Conservation (phyloP, 1,284 basidiomycete genomes). For the Cutaneotrichosporon sp. region DNA sequence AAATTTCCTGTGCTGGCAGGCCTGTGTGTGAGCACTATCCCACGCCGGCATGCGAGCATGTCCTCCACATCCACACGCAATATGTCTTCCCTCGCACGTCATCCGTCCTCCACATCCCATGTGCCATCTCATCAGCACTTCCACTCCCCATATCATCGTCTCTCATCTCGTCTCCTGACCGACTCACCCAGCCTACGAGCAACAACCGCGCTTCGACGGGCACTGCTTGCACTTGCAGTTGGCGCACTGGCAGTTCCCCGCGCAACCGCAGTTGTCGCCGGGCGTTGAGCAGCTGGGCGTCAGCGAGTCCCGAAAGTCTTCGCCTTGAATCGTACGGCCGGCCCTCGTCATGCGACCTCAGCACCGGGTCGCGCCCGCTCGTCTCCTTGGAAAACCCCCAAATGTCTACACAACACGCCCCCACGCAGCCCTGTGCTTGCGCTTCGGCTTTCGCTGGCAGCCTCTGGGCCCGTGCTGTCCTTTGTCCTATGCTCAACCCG, state of each 20-base stretch:
- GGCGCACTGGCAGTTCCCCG: not conserved
- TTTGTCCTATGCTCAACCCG: not conserved
- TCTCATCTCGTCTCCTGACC: not conserved
- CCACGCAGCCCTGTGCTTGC: not conserved
- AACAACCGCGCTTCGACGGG: not conserved
- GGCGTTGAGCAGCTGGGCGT: not conserved
- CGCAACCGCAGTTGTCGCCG: not conserved
- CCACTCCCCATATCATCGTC: not conserved
- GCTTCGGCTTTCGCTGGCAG: no score
- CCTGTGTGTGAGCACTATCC: not conserved
- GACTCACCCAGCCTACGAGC: not conserved
- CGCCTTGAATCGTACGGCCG: no score
- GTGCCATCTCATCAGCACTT: not conserved
- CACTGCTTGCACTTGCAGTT: slow-evolving; percentile 1
- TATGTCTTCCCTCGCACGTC: not conserved
- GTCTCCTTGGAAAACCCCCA: no score
- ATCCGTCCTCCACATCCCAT: not conserved
- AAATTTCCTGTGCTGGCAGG: not conserved
- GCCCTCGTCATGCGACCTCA: no score
- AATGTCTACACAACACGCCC: no score
- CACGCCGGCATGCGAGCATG: not conserved
- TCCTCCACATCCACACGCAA: not conserved
- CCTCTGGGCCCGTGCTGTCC: no score
- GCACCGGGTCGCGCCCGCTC: no score
- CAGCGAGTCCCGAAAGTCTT: not conserved